These are phyloP conservation scores for Marchantia paleacea DNA, from an alignment of 225 moss, liverwort and hornwort species.

Conservation along the genomic window DNA sequence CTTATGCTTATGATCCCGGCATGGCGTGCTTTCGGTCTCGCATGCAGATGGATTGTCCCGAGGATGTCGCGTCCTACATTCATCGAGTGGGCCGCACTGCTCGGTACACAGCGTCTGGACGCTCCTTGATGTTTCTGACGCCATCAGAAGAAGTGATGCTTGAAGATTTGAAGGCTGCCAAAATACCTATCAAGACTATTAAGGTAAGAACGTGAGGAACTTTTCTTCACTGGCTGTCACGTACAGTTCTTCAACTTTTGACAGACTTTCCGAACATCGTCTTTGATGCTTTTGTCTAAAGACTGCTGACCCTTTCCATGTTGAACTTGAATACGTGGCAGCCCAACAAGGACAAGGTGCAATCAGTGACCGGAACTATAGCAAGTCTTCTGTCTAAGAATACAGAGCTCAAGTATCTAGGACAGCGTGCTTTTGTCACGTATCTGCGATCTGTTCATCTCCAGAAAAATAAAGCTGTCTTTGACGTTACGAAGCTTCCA, in stretches of 20 bases:
- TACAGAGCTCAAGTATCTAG: constrained; percentile 84
- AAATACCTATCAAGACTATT: constrained; percentile 81
- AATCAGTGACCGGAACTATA: constrained; percentile 80
- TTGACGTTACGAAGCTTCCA: constrained; percentile 84
- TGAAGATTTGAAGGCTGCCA: constrained; percentile 62
- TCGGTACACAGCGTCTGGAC: constrained; percentile 86
- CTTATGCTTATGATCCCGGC: too few relatives aligned
- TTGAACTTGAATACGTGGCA: constrained; percentile 26
- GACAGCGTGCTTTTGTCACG: constrained; percentile 85
- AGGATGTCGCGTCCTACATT: constrained; percentile 94
- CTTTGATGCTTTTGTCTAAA: background rate
- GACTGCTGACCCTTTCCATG: background rate
- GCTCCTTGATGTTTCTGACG: constrained; percentile 76
- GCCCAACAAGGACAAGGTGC: constrained; percentile 88
- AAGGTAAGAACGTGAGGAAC: constrained; percentile 51
- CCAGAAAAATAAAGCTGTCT: constrained; percentile 79
- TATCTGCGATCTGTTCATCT: constrained; percentile 86
- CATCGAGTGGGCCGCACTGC: constrained; percentile 99
- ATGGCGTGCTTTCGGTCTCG: background rate
- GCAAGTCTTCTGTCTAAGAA: constrained; percentile 81
- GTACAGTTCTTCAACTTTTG: background rate
- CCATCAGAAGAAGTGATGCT: constrained; percentile 85
- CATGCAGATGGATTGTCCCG: constrained; percentile 83
- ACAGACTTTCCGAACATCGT: background rate
- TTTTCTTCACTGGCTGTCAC: background rate